Evolutionary conservation across 352 stramenopile species (phyloP).

Genomic region (Pythium sukuiense): DNA sequence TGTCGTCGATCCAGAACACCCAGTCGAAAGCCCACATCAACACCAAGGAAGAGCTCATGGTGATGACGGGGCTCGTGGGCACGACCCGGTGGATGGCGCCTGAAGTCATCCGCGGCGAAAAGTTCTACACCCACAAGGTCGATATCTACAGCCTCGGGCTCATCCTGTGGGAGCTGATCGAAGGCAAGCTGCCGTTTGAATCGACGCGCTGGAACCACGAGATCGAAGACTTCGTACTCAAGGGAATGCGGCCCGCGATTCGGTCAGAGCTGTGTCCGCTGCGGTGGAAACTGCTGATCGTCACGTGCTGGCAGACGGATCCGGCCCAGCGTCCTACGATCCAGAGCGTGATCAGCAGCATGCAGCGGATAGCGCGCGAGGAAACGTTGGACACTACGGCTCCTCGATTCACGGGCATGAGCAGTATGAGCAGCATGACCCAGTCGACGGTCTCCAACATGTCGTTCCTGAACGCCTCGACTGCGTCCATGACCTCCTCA

Average conservation of each 20-base stretch:
- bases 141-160: slow-evolving; percentile 89
- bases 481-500: slow-evolving; percentile 20
- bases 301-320: slow-evolving; percentile 84
- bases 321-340: slow-evolving; percentile 82
- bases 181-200: slow-evolving; percentile 80
- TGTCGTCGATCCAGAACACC: slow-evolving; percentile 62
- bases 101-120: slow-evolving; percentile 85
- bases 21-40: slow-evolving; percentile 24
- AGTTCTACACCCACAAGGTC: slow-evolving; percentile 87
- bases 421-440: slow-evolving; percentile 29
- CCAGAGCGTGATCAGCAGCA: slow-evolving; percentile 79
- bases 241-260: slow-evolving; percentile 67
- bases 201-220: slow-evolving; percentile 84
- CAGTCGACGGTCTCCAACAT: slow-evolving; percentile 29
- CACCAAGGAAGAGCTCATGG: slow-evolving; percentile 32
- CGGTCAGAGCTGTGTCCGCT: slow-evolving; percentile 64
- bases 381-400: slow-evolving; percentile 65
- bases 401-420: slow-evolving; percentile 32
- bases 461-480: slow-evolving; percentile 28
- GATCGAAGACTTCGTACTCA: slow-evolving; percentile 81
- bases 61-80: slow-evolving; percentile 87
- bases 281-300: slow-evolving; percentile 77
- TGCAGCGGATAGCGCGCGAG: slow-evolving; percentile 79
- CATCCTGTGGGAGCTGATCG: slow-evolving; percentile 88
- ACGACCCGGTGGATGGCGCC: slow-evolving; percentile 90